Evolutionary conservation across 2,329 filamentous ascomycete genomes (phyloP).

Genomic region (Verruconis gallopava): DNA sequence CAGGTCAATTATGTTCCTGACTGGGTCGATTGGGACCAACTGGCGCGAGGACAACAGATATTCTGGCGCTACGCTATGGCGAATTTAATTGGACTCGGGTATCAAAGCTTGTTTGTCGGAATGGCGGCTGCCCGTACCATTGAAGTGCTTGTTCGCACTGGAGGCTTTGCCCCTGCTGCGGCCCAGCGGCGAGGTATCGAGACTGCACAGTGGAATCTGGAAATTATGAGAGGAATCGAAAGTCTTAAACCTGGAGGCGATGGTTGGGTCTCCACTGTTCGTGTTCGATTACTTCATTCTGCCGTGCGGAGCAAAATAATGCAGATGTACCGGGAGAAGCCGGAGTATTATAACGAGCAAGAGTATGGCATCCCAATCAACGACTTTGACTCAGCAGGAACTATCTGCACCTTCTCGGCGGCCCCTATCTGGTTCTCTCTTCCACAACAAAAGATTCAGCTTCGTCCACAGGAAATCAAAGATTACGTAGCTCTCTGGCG

Average conservation of each 20-base stretch:
- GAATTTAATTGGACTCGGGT: constrained; percentile 49
- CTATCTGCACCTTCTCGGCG: constrained; percentile 56
- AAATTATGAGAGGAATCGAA: constrained; percentile 52
- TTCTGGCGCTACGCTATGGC: constrained; percentile 66
- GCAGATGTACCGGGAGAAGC: constrained; percentile 41
- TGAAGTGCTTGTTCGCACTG: constrained; percentile 60
- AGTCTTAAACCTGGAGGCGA: constrained; percentile 54
- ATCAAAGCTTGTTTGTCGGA: constrained; percentile 53
- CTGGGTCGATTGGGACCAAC: constrained; percentile 70
- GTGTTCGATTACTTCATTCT: constrained; percentile 57
- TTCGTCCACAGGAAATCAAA: constrained; percentile 45
- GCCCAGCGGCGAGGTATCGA: constrained; percentile 55
- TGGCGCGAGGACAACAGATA: constrained; percentile 59
- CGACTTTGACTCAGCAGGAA: constrained; percentile 61
- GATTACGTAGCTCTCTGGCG: constrained; percentile 69
- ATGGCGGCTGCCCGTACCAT: constrained; percentile 63
- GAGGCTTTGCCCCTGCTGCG: constrained; percentile 57
- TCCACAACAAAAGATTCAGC: constrained; percentile 58
- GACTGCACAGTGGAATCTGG: constrained; percentile 63
- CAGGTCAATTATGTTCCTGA: constrained; percentile 54
- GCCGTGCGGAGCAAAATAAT: constrained; percentile 53
- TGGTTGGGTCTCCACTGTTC: constrained; percentile 50
- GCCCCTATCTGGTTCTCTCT: constrained; percentile 55
- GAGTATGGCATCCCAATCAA: constrained; percentile 56
- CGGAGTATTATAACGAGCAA: constrained; percentile 50